Evolutionary conservation across 1,139 yeast genomes (phyloP).

Genomic region (Tardiomyces blankii): DNA sequence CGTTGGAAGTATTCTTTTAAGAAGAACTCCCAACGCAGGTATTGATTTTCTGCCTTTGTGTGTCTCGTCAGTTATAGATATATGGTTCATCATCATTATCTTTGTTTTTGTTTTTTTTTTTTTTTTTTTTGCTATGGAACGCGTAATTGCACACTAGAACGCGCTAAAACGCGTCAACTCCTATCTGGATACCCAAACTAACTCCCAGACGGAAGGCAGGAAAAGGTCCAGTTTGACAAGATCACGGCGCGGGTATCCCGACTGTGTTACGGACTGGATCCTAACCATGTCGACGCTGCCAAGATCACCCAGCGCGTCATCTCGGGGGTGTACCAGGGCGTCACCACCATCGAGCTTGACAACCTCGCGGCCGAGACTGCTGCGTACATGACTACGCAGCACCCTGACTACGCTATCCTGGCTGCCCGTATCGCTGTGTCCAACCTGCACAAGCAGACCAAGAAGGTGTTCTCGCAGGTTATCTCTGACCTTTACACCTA

Average conservation of each 20-base stretch:
- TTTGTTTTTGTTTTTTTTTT: too few relatives aligned
- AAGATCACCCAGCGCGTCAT: slow-evolving; percentile 83
- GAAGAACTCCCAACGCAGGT: too few relatives aligned
- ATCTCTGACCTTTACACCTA: slow-evolving; percentile 55
- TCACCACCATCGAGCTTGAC: slow-evolving; percentile 83
- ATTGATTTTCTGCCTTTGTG: too few relatives aligned
- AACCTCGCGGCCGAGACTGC: slow-evolving; percentile 96
- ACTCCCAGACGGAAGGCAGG: slow-evolving; percentile 55
- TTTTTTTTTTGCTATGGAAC: too few relatives aligned
- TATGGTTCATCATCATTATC: too few relatives aligned
- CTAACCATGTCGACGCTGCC: slow-evolving; percentile 77
- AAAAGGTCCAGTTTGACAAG: slow-evolving; percentile 75
- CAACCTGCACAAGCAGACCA: slow-evolving; percentile 86
- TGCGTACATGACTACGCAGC: slow-evolving; percentile 92
- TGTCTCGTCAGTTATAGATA: too few relatives aligned
- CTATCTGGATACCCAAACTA: too few relatives aligned
- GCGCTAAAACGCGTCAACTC: too few relatives aligned
- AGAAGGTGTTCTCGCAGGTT: slow-evolving; percentile 78
- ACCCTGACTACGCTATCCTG: slow-evolving; percentile 88
- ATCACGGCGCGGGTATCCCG: slow-evolving; percentile 56
- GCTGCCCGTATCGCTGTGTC: slow-evolving; percentile 95
- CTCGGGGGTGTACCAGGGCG: slow-evolving; percentile 92
- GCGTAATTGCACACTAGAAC: too few relatives aligned
- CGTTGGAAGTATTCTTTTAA: too few relatives aligned
- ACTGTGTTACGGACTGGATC: slow-evolving; percentile 73